Base-by-base conservation (phyloP, 805 yeast genomes). In the Scheffersomyces coipomensis region DNA sequence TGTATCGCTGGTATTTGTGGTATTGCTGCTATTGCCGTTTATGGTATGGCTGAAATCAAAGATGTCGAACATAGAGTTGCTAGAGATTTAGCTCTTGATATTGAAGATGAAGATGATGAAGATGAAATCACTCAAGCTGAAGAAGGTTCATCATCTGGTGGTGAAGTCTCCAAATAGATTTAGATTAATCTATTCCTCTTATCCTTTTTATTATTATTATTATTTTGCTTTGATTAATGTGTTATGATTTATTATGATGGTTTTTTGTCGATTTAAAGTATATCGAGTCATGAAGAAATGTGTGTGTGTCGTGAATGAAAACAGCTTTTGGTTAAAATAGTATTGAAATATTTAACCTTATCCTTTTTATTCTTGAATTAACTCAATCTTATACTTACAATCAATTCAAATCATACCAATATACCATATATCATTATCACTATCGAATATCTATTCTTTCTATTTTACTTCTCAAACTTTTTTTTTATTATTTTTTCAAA, bases 1-100 rank as follows among this genome's bases (percentile, higher is more conserved):
- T 79, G 87, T 73, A 55, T 91, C 51, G 78, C 96, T 35, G 99
- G 93, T 56, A 58, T 88, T 46, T 64, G 88, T 15, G 99, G 99
- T 64, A 68, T 90, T 66, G 71, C 68, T 40, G 75, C 83, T 49
- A 87, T 93, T 56, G 76, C 85, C 35, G 54, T 81, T 62, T 93
- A 91, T 66, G 99, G 99, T 68, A 64, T 86, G 71, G 74, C 88
- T 55, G 98, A 90, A 49, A 74, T 86, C 62, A 76, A 79, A 58
- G 72, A 81, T 61, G 74, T 81, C 38, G 91, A 84, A 59, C 71
- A 73, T 46, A 73, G 73, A 54, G 81, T 85, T 39, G 76, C 77
- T 33, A 69, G 75, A 51, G 81, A 75, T 45, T 67, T 83, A 55
- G 69, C 71, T 44, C 55, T 74, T 31, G 78, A 78, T 38, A 66